Percentiles rank a stretch among this genome's conserved stretches.
Conservation (phyloP, 2,329 filamentous ascomycete species). For the Calonectria hongkongensis region DNA sequence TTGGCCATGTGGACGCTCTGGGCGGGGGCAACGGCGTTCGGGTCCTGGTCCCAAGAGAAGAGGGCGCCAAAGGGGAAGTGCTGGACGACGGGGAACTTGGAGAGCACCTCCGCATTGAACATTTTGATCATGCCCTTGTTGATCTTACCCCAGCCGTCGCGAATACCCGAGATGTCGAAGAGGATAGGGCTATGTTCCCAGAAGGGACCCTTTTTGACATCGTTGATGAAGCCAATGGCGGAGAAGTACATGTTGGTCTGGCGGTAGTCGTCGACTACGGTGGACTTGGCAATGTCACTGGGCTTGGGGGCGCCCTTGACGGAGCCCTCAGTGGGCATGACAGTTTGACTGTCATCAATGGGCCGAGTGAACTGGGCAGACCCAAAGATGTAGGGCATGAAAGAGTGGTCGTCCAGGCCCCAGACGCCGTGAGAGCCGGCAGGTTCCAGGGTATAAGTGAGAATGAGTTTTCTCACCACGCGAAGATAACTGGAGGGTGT, state of each 20-base stretch:
- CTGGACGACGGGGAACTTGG: conserved; percentile 98
- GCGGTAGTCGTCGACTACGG: conserved; percentile 79
- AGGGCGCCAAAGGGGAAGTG: conserved; percentile 90
- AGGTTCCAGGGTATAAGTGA: conserved; percentile 94
- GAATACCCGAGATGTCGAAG: conserved; percentile 94
- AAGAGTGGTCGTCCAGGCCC: conserved; percentile 98
- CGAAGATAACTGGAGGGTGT: conserved; percentile 79
- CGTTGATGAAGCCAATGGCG: conserved; percentile 96
- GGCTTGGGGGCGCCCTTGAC: conserved; percentile 82
- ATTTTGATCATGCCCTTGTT: conserved; percentile 99
- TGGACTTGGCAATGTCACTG: conserved; percentile 78
- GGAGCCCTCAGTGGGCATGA: conserved; percentile 86
- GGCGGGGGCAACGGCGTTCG: conserved; percentile 70
- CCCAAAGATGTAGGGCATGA: conserved; percentile 95
- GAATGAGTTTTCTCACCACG: conserved; percentile 87
- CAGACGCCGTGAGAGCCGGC: conserved; percentile 98
- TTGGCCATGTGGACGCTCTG: conserved; percentile 75
- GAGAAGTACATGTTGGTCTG: conserved; percentile 91
- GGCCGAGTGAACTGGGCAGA: conserved; percentile 91
- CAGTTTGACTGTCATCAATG: conserved; percentile 74
- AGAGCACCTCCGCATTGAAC: conserved; percentile 97
- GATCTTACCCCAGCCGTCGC: conserved; percentile 97
- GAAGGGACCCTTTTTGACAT: conserved; percentile 96
- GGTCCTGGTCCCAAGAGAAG: conserved; percentile 85
- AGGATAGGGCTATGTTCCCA: conserved; percentile 98